Evolutionary conservation across 805 yeast genomes (phyloP).

Genomic region (Yueomyces sp.): DNA sequence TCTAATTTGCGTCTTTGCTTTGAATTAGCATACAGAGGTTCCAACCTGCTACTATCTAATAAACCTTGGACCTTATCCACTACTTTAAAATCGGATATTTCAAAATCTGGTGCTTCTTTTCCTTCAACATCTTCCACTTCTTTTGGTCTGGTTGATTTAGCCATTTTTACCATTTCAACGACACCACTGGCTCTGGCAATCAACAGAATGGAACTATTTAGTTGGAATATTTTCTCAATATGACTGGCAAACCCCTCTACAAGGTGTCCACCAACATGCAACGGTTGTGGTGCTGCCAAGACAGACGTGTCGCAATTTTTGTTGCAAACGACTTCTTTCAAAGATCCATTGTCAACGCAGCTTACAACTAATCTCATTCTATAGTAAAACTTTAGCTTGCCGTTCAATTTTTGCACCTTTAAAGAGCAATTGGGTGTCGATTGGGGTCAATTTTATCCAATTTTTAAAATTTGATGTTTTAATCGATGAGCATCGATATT

Average conservation of each 20-base stretch:
- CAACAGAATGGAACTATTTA: constrained; percentile 24
- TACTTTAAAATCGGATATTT: constrained; percentile 12
- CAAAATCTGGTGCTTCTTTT: constrained; percentile 5
- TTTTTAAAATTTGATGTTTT: background rate
- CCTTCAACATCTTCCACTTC: background rate
- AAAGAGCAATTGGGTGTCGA: too few relatives aligned
- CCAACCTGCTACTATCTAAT: constrained; percentile 13
- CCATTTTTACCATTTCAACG: constrained; percentile 27
- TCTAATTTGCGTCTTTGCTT: constrained; percentile 17
- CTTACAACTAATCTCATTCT: constrained; percentile 50
- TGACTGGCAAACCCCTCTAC: constrained; percentile 28
- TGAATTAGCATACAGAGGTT: constrained; percentile 13
- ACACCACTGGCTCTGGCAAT: constrained; percentile 33
- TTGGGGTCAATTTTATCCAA: background rate
- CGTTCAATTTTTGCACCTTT: background rate
- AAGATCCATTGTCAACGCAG: constrained; percentile 52
- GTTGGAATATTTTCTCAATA: constrained; percentile 28
- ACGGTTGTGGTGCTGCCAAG: constrained; percentile 53
- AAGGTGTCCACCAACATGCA: constrained; percentile 32
- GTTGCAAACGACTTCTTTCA: constrained; percentile 50
- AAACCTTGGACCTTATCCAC: constrained; percentile 9
- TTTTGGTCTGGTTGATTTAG: constrained; percentile 1
- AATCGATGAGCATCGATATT: background rate
- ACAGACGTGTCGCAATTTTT: constrained; percentile 72
- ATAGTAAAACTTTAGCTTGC: too few relatives aligned